Conservation (phyloP, 2,329 filamentous ascomycete species). For the Cercospora zeae-maydis region DNA sequence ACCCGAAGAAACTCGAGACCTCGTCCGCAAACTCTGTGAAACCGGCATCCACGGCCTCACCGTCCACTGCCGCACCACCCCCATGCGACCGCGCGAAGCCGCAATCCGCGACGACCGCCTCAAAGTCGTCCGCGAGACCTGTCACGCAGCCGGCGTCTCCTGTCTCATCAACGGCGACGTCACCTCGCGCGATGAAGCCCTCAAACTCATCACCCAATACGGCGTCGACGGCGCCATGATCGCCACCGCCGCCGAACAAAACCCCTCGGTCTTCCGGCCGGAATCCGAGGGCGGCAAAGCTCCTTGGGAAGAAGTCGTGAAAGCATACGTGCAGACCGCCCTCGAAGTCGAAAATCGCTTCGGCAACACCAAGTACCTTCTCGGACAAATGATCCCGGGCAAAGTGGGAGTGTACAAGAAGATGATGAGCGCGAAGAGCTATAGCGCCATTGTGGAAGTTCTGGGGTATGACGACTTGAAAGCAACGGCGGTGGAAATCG, state of each 20-base stretch:
- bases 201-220: constrained; percentile 69
- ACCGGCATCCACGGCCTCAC: constrained; percentile 93
- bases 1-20: constrained; percentile 66
- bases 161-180: constrained; percentile 97
- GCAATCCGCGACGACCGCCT: constrained; percentile 75
- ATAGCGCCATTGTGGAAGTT: constrained; percentile 63
- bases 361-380: constrained; percentile 88
- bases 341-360: constrained; percentile 81
- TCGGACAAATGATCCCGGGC: constrained; percentile 81
- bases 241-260: constrained; percentile 84
- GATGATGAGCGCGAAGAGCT: constrained; percentile 66
- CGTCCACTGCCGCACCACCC: constrained; percentile 91
- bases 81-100: constrained; percentile 86
- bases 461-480: constrained; percentile 61
- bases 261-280: constrained; percentile 79
- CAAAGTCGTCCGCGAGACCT: constrained; percentile 76
- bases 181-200: constrained; percentile 65
- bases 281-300: constrained; percentile 65
- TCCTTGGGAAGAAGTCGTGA: constrained; percentile 73
- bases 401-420: constrained; percentile 62
- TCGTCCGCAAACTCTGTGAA: constrained; percentile 73
- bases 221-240: constrained; percentile 97
- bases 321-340: constrained; percentile 67
- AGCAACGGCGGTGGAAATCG: constrained; percentile 61
- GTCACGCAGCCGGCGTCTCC: constrained; percentile 78